Conservation (phyloP, 768 basidiomycete genomes). For the Astraeus odoratus region DNA sequence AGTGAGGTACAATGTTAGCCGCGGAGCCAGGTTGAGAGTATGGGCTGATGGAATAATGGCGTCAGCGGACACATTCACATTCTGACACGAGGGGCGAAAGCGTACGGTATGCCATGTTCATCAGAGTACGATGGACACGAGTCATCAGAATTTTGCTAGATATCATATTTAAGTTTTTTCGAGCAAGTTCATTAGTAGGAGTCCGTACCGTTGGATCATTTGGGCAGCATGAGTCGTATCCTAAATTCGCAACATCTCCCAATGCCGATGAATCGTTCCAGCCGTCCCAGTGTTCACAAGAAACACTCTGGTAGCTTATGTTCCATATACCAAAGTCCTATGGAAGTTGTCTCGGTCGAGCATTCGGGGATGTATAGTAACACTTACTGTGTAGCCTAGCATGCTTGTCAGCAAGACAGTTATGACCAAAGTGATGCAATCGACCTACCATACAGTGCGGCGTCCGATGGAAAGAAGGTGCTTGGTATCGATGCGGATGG, state of each 20-base stretch:
- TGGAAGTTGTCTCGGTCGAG: background rate
- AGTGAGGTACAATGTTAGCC: conserved; percentile 9
- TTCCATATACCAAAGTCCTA: conserved; percentile 90
- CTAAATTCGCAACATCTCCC: conserved; percentile 58
- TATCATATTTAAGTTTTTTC: conserved; percentile 5
- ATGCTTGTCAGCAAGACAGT: conserved; percentile 28
- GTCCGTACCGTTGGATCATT: conserved; percentile 50
- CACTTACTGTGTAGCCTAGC: conserved; percentile 35
- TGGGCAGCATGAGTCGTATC: conserved; percentile 64
- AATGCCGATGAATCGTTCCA: conserved; percentile 50
- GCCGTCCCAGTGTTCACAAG: conserved; percentile 66
- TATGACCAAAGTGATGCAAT: background rate
- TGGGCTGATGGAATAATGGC: conserved; percentile 17
- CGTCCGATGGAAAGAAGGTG: conserved; percentile 72
- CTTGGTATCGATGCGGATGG: conserved; percentile 65
- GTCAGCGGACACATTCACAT: conserved; percentile 4
- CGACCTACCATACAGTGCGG: conserved; percentile 51
- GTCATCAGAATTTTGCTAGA: conserved; percentile 37
- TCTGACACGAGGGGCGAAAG: conserved; percentile 7
- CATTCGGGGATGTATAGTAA: background rate
- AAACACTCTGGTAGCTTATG: conserved; percentile 58
- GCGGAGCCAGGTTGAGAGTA: conserved; percentile 22
- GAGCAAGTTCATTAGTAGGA: background rate
- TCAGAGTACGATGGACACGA: conserved; percentile 72
- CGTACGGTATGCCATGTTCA: conserved; percentile 56